Evolutionary conservation across 306 rosid species (phyloP).

Genomic region (Rubus idaeus): DNA sequence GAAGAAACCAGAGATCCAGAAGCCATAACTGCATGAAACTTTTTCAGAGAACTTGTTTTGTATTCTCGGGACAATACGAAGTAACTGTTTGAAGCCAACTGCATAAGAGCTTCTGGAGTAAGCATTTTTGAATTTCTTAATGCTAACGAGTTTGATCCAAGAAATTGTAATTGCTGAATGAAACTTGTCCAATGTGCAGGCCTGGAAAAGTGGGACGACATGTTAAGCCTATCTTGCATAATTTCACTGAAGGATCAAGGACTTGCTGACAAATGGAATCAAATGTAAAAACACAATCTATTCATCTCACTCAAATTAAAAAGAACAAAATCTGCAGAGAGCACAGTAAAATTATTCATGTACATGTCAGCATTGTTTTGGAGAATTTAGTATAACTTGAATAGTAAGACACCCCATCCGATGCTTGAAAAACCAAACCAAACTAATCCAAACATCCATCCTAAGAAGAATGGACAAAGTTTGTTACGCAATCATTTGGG

Average conservation of each 20-base stretch:
- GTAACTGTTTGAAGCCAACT: constrained; percentile 53
- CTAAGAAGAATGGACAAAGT: constrained; percentile 2
- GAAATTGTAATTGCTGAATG: constrained; percentile 55
- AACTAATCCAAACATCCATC: not conserved
- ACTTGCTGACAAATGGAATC: not conserved
- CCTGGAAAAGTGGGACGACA: constrained; percentile 48
- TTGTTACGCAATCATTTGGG: constrained; percentile 12
- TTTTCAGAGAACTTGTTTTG: constrained; percentile 64
- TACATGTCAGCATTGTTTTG: not conserved
- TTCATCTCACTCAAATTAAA: not conserved
- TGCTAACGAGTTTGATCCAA: constrained; percentile 66
- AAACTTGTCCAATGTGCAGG: constrained; percentile 72
- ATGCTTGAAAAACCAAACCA: constrained; percentile 3
- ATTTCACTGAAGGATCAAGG: not conserved
- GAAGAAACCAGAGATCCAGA: constrained; percentile 78
- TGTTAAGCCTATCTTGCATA: constrained; percentile 18
- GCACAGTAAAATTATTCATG: not conserved
- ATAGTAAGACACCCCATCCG: not conserved
- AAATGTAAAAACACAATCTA: constrained; percentile 1
- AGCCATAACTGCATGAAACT: constrained; percentile 67
- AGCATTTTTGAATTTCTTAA: constrained; percentile 68
- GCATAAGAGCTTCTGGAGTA: constrained; percentile 56
- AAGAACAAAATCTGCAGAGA: not conserved
- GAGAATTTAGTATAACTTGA: not conserved
- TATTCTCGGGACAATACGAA: constrained; percentile 53